Evolutionary conservation across 768 basidiomycete genomes (phyloP), one percentile per base, ranked within the genome.

Genomic region (Kwoniella bestiolae): DNA sequence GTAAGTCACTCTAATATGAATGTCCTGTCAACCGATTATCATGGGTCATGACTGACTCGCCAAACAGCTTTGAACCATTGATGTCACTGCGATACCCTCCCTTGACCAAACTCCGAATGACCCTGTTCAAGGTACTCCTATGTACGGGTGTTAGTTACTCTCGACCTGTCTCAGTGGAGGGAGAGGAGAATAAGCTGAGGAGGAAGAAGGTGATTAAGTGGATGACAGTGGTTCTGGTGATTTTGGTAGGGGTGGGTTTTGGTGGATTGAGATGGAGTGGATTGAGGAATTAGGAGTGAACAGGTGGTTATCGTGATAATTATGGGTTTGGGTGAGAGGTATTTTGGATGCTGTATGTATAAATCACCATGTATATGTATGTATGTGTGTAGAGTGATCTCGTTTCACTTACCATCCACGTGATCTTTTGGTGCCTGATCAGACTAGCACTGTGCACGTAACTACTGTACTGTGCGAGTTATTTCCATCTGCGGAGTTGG

Each of bases 31-130:
- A 35, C 18, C 34, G 32, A 45, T n/a, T 3, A 11, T n/a, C 29
- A 9, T 25, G 12, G 29, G n/a, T n/a, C n/a, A n/a, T n/a, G n/a
- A n/a, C n/a, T n/a, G n/a, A n/a, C n/a, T n/a, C n/a, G n/a, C n/a
- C n/a, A n/a, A n/a, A n/a, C 63, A 80, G 75, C 59, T 58, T 78
- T 25, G 79, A 80, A 58, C 65, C 70, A 3, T 35, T 79, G 38
- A 77, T 77, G 72, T 61, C 68, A 1, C 58, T 76, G 25, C 74
- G 79, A 50, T 80, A 80, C 63, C 79, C 79, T 2, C 76, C 76
- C 3, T 29, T 75, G 23, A 34, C 69, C 0, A 35, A 44, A 3
- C 35, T 58, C 28, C 38, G 32, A 12, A 34, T 56, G 26, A 49
- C n/a, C 1, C 16, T 77, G 9, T 56, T 65, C 66, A 60, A 60